Base-by-base conservation (phyloP, 345 rosid species). In the Lepidium africanum region DNA sequence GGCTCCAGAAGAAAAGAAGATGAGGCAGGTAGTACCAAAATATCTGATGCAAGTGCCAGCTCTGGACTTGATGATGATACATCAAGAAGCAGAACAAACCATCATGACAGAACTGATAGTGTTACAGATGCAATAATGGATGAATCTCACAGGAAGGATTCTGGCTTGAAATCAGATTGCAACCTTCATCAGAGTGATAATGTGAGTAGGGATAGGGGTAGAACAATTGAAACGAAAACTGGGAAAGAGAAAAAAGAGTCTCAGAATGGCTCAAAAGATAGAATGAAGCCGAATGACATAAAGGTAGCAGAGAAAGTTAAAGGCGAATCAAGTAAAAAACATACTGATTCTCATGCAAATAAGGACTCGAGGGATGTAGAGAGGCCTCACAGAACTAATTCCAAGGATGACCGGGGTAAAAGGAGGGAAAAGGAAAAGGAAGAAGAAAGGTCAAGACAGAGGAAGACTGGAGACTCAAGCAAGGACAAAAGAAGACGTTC, bases 401-500 rank as follows among this genome's bases (percentile, higher is more conserved):
- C 79, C 46, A 84, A 80, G 80, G 85, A 81, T 61, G 87, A 82
- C 67, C 11, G 75, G 38, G 75, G 67, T 53, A 80, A 71, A 68
- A 84, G 81, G 69, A 80, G 76, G 67, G 85, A 81, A 27, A 78
- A 76, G 19, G 56, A 69, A 65, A 87, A 83, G 85, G 85, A 79
- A 64, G 86, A 80, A 74, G 85, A 81, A 41, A 69, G 80, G 68
- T 69, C 80, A 16, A 81, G 86, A 61, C 81, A 67, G 59, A 84
- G 78, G 62, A 74, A 23, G 27, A 17, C 72, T 63, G 79, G 56
- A 58, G 96, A 85, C 54, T 77, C 90, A 3, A 77, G 82, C 83
- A 82, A 82, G 77, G 82, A 85, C 53, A 86, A 81, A 82, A 85
- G 87, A 84, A 81, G 85, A 69, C 82, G 76, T 11, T 84, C 92